Conservation (phyloP, 495 filamentous ascomycete species). For the Penicillium mononematosum region DNA sequence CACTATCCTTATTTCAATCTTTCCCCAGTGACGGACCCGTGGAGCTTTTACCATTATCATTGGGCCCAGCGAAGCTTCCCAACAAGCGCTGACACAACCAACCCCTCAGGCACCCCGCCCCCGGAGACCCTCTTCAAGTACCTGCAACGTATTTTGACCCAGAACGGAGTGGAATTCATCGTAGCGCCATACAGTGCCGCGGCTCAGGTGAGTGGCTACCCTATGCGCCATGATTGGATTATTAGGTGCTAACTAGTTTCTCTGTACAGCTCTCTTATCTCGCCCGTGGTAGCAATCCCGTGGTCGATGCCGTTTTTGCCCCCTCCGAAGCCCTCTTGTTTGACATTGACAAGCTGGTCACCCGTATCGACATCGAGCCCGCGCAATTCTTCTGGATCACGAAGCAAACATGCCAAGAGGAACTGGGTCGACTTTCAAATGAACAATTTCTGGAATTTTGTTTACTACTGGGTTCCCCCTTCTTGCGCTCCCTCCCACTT, state of each 20-base stretch:
- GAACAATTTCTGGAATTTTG: conserved; percentile 79
- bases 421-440: conserved; percentile 63
- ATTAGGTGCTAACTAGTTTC: conserved; percentile 14
- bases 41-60: background rate
- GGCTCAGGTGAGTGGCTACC: conserved; percentile 64
- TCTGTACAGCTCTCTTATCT: conserved; percentile 73
- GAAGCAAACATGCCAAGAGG: conserved; percentile 65
- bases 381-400: conserved; percentile 68
- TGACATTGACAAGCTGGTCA: conserved; percentile 80
- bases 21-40: background rate
- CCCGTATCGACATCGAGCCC: conserved; percentile 67
- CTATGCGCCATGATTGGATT: background rate
- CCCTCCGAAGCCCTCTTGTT: conserved; percentile 87
- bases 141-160: conserved; percentile 69
- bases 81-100: conserved; percentile 24
- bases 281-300: conserved; percentile 62
- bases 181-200: conserved; percentile 89
- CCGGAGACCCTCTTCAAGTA: conserved; percentile 64
- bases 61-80: conserved; percentile 5
- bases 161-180: conserved; percentile 70
- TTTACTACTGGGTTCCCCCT: conserved; percentile 78
- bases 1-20: background rate
- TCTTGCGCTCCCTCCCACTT: conserved; percentile 74
- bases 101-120: conserved; percentile 51
- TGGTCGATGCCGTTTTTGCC: conserved; percentile 77